Evolutionary conservation across 345 rosid genomes (phyloP), one percentile per base, ranked within the genome.

Genomic region (Geranium rotundifolium): DNA sequence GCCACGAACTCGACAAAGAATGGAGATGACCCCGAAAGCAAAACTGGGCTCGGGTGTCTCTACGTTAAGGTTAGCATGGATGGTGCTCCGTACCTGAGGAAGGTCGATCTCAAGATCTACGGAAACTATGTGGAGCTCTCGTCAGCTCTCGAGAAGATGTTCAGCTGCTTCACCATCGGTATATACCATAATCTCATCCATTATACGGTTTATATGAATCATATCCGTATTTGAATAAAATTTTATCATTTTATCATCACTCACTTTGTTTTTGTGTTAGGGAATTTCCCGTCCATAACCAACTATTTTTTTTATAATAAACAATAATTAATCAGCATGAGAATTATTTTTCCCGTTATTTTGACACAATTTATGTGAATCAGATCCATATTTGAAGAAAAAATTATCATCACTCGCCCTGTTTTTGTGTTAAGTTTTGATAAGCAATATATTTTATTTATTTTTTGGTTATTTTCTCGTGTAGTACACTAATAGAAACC

Each of bases 21-120:
- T 66, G 63, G 52, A 46, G 85, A 77, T 37, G 88, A 73, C 17
- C 65, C 58, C 8, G 84, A 79, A 62, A 75, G 71, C 12, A 81
- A 75, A 70, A 65, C 70, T 13, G 81, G 75, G 56, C 61, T 64
- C 17, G 71, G 73, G 60, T 81, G 84, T 56, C 73, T 77, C 64
- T 81, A 77, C 63, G 80, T 84, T 27, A 84, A 84, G 72, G 89
- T 84, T 58, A 81, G 84, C 71, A 75, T 84, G 89, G 86, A 84
- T 71, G 85, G 85, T 39, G 84, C 76, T 63, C 82, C 82, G 19
- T 81, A 81, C 30, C 77, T 83, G 55, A 77, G 89, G 72, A 84
- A 84, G 75, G 79, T 84, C 52, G 81, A 84, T 72, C 79, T 84
- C 54, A 73, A 64, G 70, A 63, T 65, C 65, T 77, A 70, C 60